A percentile compares a stretch with the other conserved stretches of the same genome.
Evolutionary conservation across 2,329 filamentous ascomycete species (phyloP).

Genomic region (Raffaelea ambrosiae): DNA sequence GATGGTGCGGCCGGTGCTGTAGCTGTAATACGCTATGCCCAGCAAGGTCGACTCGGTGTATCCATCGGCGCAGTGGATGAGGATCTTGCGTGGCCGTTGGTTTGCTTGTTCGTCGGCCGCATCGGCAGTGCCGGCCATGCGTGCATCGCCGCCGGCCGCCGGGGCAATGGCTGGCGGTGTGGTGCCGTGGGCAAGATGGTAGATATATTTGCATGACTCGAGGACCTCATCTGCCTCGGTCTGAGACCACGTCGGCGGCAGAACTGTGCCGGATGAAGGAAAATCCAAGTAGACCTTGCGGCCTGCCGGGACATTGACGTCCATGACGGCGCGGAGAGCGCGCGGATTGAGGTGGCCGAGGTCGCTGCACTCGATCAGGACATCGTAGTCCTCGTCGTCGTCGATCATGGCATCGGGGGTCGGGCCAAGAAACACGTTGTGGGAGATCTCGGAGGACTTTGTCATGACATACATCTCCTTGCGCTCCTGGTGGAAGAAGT

Average conservation of each 20-base stretch:
- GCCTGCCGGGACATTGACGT: constrained; percentile 37
- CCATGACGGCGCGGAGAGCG: constrained; percentile 55
- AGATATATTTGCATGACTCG: constrained; percentile 84
- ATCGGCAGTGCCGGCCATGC: constrained; percentile 14
- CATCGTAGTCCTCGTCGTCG: constrained; percentile 61
- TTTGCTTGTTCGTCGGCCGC: constrained; percentile 4
- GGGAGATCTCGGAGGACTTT: constrained; percentile 75
- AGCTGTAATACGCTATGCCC: constrained; percentile 87
- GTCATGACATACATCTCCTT: constrained; percentile 93
- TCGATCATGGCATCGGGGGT: constrained; percentile 62
- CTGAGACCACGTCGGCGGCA: constrained; percentile 76
- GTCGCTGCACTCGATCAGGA: constrained; percentile 85
- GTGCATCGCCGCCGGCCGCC: constrained; percentile 18
- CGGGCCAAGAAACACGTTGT: constrained; percentile 84
- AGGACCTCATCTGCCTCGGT: constrained; percentile 76
- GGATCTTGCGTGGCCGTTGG: constrained; percentile 53
- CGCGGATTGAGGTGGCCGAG: constrained; percentile 65
- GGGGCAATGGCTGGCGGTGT: constrained; percentile 20
- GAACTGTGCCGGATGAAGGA: constrained; percentile 87
- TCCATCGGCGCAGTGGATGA: constrained; percentile 91
- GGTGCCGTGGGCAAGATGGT: constrained; percentile 66
- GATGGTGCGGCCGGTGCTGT: constrained; percentile 70
- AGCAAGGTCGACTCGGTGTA: constrained; percentile 93
- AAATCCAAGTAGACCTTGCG: constrained; percentile 57
- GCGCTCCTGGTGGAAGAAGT: constrained; percentile 85